Base-by-base conservation (phyloP, 2,329 filamentous ascomycete genomes). In the Apiospora pterosperma region DNA sequence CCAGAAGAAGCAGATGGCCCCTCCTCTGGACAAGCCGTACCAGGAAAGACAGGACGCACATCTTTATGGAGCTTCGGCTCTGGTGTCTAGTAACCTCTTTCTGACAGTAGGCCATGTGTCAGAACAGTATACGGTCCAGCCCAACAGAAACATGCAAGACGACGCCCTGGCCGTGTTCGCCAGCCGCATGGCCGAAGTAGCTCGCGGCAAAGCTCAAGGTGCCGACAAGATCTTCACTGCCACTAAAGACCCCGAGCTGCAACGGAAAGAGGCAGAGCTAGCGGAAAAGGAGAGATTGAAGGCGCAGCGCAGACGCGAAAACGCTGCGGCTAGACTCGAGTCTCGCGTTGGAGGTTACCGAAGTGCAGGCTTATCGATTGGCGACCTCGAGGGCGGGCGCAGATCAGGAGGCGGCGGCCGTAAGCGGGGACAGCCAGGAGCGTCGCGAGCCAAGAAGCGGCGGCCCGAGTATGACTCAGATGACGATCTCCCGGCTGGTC, bases 61-160 rank as follows among this genome's bases (percentile, higher is more conserved):
- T 76, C 91, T 90, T 70, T 95, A 94, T 72, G 86, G 92, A 8
- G 89, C 89, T 2, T 88, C 90, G 1, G 90, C 91, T 0, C 88
- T 92, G 70, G 81, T 91, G 65, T 83, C 84, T 34, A 89, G 88
- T 55, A 88, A 89, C 66, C 80, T 92, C 28, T 82, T 94, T 66
- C 85, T 92, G 73, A 86, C 91, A 10, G 89, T 92, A 19, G 90
- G 91, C 65, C 92, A 94, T 74, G 83, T 95, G 72, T 90, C 89
- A 11, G 89, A 92, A 67, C 88, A 91, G 67, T 89, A 91, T 72
- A 88, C 84, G 6, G 84, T 95, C 36, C 84, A 86, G 41, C 88
- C 90, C 7, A 90, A 90, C 71, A 85, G 88, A 72, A 84, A 85
- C 59, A 84, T 89, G 23, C 87, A 90, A 69, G 91, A 94, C 71